A percentile compares a stretch with the other conserved stretches of the same genome.
phyloP scores from a whole-genome alignment of 78 protist genomes.

The Dictyostelium purpureum region DNA sequence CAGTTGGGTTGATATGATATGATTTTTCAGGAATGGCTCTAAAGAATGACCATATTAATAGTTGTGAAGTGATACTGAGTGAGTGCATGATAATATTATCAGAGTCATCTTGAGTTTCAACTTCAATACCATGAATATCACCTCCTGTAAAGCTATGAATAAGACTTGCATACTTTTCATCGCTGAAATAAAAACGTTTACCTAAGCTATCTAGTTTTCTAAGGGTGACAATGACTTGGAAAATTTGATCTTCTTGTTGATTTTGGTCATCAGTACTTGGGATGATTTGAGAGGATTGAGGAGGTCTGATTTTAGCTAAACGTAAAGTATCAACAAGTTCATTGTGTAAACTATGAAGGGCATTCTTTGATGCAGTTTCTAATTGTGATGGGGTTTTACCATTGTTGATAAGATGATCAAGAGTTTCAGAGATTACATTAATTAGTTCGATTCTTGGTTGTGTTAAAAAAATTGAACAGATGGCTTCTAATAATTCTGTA shows the following conservation, averaged over 20 bases:
- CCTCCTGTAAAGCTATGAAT: slow-evolving; percentile 14
- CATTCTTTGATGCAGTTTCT: not conserved
- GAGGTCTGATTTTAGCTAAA: not conserved
- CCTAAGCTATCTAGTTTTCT: slow-evolving; percentile 14
- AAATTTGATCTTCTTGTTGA: not conserved
- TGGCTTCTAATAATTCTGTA: not conserved
- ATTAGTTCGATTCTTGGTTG: not conserved
- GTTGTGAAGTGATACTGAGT: not conserved
- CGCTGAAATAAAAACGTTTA: not conserved
- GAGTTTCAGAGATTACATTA: not conserved
- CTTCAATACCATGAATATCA: not conserved
- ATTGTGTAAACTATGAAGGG: not conserved
- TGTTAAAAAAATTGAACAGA: not conserved
- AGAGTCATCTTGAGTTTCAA: not conserved
- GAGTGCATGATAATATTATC: not conserved
- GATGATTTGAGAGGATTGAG: not conserved
- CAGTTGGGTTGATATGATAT: not conserved
- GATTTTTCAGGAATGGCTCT: not conserved
- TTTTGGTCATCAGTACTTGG: not conserved
- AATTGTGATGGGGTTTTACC: slow-evolving; percentile 41
- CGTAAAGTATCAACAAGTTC: not conserved
- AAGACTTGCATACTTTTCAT: not conserved
- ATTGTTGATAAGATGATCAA: not conserved
- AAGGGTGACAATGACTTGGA: not conserved
- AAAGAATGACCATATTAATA: slow-evolving; percentile 4